Base-by-base conservation (phyloP, 176 grass and related monocot genomes). In the Phoenix roebelenii region DNA sequence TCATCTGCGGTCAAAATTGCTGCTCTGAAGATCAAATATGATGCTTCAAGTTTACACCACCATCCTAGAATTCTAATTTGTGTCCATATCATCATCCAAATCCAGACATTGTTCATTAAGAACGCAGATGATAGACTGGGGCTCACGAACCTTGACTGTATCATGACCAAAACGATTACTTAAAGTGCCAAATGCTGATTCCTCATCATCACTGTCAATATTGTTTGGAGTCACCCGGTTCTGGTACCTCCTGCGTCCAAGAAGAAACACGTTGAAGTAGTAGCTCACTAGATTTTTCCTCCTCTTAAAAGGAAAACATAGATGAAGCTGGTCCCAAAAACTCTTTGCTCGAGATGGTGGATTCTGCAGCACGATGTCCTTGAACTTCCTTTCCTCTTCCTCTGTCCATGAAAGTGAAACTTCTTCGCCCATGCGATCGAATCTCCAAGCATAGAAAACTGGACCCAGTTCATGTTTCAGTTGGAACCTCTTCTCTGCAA, bases 141-240 rank as follows among this genome's bases (percentile, higher is more conserved):
- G 61, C 35, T 72, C 79, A 49, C 55, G 12, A 58, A 76, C 80
- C 57, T 80, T 88, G 57, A 77, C 62, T 68, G 80, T 76, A 74
- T 16, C 35, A 30, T 84, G 58, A 77, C 82, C 82, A 60, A 84
- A 60, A 70, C 51, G 58, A 49, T 75, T 83, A 53, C 81, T 71
- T n/a, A 85, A 70, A 56, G 84, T 77, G 63, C 72, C 52, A 59
- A 83, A 81, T 56, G 87, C 74, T 24, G 64, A 76, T 25, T 86
- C 77, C 48, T 95, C 91, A 52, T 87, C 86, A 85, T 96, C 91
- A 68, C 91, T 95, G 49, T 95, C 83, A 54, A 87, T 87, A 5
- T 74, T 74, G 23, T 62, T 64, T 65, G 83, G 83, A 58, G 79
- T 65, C 14, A 81, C 71, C 59, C 77, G 76, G 65, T 96, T 96